Base-by-base conservation (phyloP, 2,329 filamentous ascomycete genomes). In the Scytalidium sp. region DNA sequence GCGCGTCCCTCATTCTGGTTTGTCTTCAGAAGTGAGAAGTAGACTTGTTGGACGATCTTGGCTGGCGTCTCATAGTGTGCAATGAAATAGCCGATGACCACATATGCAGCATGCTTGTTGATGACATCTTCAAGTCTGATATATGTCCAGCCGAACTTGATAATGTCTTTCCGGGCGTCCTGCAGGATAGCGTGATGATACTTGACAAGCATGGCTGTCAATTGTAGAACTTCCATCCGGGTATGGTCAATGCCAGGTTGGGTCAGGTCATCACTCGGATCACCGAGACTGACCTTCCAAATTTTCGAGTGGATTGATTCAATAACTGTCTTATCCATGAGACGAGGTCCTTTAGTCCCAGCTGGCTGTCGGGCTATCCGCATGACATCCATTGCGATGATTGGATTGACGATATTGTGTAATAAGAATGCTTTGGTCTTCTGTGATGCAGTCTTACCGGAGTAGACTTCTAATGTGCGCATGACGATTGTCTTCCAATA, bases 111-210 rank as follows among this genome's bases (percentile, higher is more conserved):
- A 67, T 97, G 94, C 69, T 99, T 99, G 75, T 97, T 99, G 74
- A 99, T 96, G 50, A 96, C 89, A 67, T 99, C 94, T 64, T 99
- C 95, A n/a, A 99, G 80, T 20, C 90, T 84, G 61, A 99, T 99
- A 65, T 96, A 97, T 17, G 92, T 96, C 94, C 94, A 99, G 3
- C 91, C 92, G 69, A 97, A 99, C 70, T 97, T 97, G 64, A 99
- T 99, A 54, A 99, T 93, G 56, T 99, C 94, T 69, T 99, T 99
- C 32, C 95, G 85, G 2, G 90, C 86, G 62, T 97, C 94, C 58
- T 95, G 88, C 1, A 99, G 80, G 47, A 91, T 88, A 25, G 83
- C 81, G 62, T 93, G 85, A 62, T 99, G 90, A 62, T 97, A 96
- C 65, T 99, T 99, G 69, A 99, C 87, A 36, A 99, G 76, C 74